A percentile compares a stretch with the other conserved stretches of the same genome.
phyloP scores from a whole-genome alignment of 2,329 filamentous ascomycete genomes.

The Alternaria sp. region DNA sequence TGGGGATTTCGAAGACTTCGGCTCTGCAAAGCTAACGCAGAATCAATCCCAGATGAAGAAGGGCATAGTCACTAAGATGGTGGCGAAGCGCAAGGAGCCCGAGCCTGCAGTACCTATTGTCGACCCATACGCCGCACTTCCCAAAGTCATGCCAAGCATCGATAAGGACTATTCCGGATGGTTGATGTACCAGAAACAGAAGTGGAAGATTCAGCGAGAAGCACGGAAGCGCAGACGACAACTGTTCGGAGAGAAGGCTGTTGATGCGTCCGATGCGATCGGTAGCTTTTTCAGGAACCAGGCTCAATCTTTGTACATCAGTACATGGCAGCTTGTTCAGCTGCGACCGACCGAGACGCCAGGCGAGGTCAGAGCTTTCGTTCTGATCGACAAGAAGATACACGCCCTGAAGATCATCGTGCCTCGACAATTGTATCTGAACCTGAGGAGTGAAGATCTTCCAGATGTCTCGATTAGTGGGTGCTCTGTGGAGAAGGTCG shows the following conservation, averaged over 20 bases:
- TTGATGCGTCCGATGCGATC: constrained; percentile 65
- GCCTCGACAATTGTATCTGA: constrained; percentile 87
- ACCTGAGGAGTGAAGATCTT: constrained; percentile 84
- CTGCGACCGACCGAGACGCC: constrained; percentile 81
- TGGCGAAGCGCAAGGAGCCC: constrained; percentile 57
- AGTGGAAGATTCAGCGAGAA: constrained; percentile 98
- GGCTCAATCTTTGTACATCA: constrained; percentile 86
- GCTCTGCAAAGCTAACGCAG: constrained; percentile 59
- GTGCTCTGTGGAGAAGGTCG: constrained; percentile 90
- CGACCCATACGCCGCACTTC: constrained; percentile 83
- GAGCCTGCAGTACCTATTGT: constrained; percentile 61
- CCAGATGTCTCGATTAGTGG: constrained; percentile 87
- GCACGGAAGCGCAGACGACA: constrained; percentile 84
- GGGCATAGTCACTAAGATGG: constrained; percentile 53
- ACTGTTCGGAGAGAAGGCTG: constrained; percentile 85
- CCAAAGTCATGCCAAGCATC: constrained; percentile 82
- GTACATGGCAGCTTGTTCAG: constrained; percentile 94
- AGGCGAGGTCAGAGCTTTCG: constrained; percentile 85
- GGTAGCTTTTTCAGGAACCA: constrained; percentile 86
- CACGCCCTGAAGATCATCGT: constrained; percentile 89
- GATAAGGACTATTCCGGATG: constrained; percentile 88
- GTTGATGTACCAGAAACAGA: constrained; percentile 93
- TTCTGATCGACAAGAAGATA: constrained; percentile 91
- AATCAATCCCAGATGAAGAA: constrained; percentile 49
- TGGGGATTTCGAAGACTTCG: constrained; percentile 81